Percentiles rank a stretch among this genome's conserved stretches.
Conservation (phyloP, 345 rosid genomes). For the Arabidopsis arenosa region DNA sequence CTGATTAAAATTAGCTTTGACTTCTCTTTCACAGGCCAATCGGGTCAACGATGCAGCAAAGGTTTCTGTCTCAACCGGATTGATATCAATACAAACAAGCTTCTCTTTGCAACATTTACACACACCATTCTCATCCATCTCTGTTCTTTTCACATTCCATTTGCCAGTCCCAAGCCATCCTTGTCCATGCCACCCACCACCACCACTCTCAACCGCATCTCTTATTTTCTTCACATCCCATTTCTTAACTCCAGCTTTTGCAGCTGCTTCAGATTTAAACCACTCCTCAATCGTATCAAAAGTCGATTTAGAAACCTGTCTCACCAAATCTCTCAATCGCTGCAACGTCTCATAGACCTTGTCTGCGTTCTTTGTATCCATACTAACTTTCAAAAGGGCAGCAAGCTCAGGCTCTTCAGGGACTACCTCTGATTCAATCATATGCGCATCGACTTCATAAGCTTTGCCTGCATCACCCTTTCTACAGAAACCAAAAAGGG, state of each 20-base stretch:
- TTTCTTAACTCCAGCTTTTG: constrained; percentile 56
- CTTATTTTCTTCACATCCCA: constrained; percentile 64
- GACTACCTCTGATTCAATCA: constrained; percentile 74
- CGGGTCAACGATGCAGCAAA: constrained; percentile 71
- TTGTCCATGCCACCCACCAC: constrained; percentile 99
- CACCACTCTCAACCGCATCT: constrained; percentile 70
- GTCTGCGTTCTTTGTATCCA: constrained; percentile 50
- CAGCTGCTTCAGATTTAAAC: constrained; percentile 72
- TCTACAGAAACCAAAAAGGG: constrained; percentile 79
- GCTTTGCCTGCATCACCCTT: constrained; percentile 67
- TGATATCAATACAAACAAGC: constrained; percentile 93
- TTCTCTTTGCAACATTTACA: constrained; percentile 76
- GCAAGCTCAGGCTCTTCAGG: constrained; percentile 90
- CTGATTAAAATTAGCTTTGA: constrained; percentile 56
- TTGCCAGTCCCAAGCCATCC: constrained; percentile 90
- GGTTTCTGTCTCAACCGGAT: constrained; percentile 76
- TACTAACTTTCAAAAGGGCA: constrained; percentile 76
- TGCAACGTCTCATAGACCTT: constrained; percentile 85
- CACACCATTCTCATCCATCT: constrained; percentile 70
- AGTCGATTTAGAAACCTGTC: constrained; percentile 70
- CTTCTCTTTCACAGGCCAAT: constrained; percentile 73
- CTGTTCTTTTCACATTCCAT: constrained; percentile 76
- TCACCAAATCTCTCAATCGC: constrained; percentile 69
- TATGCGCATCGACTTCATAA: constrained; percentile 80
- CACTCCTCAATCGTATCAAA: constrained; percentile 62